Evolutionary conservation across 2,329 filamentous ascomycete genomes (phyloP).

Genomic region (Bipolaris sorokiniana): DNA sequence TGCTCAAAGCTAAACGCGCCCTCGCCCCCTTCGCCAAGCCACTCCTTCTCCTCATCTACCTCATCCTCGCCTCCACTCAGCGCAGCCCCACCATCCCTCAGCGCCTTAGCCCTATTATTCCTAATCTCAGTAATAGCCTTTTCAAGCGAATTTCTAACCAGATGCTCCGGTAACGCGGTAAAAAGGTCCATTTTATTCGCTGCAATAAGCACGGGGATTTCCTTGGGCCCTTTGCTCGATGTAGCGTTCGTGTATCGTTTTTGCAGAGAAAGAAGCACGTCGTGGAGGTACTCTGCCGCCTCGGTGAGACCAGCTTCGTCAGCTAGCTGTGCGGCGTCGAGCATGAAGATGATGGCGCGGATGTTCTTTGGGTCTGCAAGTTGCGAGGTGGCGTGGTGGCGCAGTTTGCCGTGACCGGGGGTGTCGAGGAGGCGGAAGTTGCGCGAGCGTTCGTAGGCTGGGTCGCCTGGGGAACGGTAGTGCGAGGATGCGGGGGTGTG

Average conservation of each 20-base stretch:
- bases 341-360: slow-evolving; percentile 79
- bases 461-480: slow-evolving; percentile 71
- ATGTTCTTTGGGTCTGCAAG: slow-evolving; percentile 59
- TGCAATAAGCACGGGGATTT: slow-evolving; percentile 79
- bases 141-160: slow-evolving; percentile 79
- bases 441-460: slow-evolving; percentile 60
- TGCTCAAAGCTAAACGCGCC: slow-evolving; percentile 79
- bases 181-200: slow-evolving; percentile 97
- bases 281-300: slow-evolving; percentile 84
- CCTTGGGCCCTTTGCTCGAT: slow-evolving; percentile 62
- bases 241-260: slow-evolving; percentile 67
- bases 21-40: slow-evolving; percentile 81
- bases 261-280: slow-evolving; percentile 83
- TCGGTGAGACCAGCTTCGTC: slow-evolving; percentile 64
- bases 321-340: slow-evolving; percentile 72
- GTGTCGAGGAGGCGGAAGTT: slow-evolving; percentile 85
- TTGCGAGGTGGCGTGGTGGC: slow-evolving; percentile 67
- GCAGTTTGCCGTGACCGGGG: slow-evolving; percentile 93
- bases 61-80: slow-evolving; percentile 59
- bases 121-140: slow-evolving; percentile 80
- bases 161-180: slow-evolving; percentile 79
- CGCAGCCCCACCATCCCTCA: slow-evolving; percentile 81
- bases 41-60: slow-evolving; percentile 73
- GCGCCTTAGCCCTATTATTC: slow-evolving; percentile 73
- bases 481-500: slow-evolving; percentile 64